Percentiles rank a stretch among this genome's conserved stretches.
phyloP scores from a whole-genome alignment of 495 filamentous ascomycete species.

The Penicillium turbatum region DNA sequence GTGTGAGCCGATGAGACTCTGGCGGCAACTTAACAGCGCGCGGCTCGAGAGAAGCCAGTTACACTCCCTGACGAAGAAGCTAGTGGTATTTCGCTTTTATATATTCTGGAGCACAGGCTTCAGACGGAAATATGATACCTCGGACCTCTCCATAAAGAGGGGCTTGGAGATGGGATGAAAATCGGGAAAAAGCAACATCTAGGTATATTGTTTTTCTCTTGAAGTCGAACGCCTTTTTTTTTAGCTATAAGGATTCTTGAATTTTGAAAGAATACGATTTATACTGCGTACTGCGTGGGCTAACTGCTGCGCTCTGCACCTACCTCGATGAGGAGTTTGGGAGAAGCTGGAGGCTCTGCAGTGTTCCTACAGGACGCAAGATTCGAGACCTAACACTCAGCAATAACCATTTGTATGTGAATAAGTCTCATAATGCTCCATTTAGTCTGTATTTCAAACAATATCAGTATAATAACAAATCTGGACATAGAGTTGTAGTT shows the following conservation, averaged over 20 bases:
- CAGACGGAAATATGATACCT: constrained; percentile 24
- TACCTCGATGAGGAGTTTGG: background rate
- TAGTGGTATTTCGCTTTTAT: constrained; percentile 13
- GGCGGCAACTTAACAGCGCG: constrained; percentile 20
- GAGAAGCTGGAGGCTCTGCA: constrained; percentile 1
- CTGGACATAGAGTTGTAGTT: background rate
- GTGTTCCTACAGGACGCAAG: background rate
- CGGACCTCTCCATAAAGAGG: constrained; percentile 13
- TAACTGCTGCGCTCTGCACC: background rate
- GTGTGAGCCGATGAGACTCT: constrained; percentile 15
- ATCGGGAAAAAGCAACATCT: constrained; percentile 7
- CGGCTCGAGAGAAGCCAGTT: constrained; percentile 23
- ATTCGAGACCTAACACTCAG: background rate
- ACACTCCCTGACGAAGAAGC: constrained; percentile 13
- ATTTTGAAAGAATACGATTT: background rate
- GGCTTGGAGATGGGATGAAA: background rate
- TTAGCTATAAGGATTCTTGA: background rate
- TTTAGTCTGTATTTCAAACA: too few relatives aligned
- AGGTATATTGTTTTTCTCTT: background rate
- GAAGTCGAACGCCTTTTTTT: background rate
- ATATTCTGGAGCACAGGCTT: constrained; percentile 11
- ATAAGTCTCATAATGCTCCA: too few relatives aligned
- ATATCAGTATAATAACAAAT: background rate
- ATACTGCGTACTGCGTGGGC: background rate
- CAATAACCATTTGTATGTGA: background rate